These are phyloP conservation scores for Schoenoplectus tabernaemontani DNA, from an alignment of 202 grass and related monocot species.

Conservation along the genomic window DNA sequence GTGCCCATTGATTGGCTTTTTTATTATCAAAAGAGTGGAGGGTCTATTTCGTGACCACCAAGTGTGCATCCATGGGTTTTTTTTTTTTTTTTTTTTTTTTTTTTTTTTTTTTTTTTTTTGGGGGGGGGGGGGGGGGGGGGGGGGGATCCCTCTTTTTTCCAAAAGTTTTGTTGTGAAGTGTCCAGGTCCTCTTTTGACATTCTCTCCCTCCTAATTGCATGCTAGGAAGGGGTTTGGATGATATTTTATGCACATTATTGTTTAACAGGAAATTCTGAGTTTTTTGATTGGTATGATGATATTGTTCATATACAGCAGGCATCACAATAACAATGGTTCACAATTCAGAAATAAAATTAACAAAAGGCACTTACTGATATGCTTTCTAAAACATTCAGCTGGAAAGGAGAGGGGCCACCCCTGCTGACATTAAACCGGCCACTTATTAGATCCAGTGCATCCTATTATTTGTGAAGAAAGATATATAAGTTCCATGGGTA, in stretches of 20 bases:
- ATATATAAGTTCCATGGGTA: conserved; percentile 18
- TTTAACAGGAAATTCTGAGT: not conserved
- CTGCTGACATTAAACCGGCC: conserved; percentile 63
- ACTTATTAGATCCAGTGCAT: conserved; percentile 87
- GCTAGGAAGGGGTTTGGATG: not conserved
- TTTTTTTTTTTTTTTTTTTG: too few species aligned
- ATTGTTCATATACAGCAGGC: not conserved
- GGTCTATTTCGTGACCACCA: not conserved
- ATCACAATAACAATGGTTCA: not conserved
- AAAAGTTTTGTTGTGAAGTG: not conserved
- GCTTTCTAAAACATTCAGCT: conserved; percentile 62
- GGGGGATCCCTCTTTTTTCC: not conserved
- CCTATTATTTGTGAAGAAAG: conserved; percentile 41
- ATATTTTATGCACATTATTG: conserved; percentile 1
- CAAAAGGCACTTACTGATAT: conserved; percentile 48
- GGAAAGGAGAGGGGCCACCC: conserved; percentile 57
- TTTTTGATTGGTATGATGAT: not conserved
- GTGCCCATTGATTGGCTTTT: not conserved
- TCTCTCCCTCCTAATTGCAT: not conserved
- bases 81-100: too few species aligned
- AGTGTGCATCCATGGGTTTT: not conserved
- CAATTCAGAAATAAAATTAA: conserved; percentile 9
- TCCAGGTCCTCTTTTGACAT: too few species aligned
- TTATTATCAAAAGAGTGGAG: not conserved
- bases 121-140: too few species aligned